phyloP scores from a whole-genome alignment of 441 rosid species.

The Corymbia citriodora region DNA sequence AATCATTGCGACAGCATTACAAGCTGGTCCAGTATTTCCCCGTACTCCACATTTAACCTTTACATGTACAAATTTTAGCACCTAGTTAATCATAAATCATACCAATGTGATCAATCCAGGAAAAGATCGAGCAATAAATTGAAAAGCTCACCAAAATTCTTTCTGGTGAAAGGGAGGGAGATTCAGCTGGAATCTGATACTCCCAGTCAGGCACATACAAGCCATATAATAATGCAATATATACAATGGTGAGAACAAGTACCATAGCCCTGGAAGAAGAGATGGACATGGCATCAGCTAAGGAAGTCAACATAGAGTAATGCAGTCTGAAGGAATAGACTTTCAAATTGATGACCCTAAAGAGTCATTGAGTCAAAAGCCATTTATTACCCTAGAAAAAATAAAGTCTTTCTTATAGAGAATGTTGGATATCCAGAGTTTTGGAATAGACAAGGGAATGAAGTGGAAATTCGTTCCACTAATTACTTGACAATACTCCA shows the following conservation, averaged over 20 bases:
- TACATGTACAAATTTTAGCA: background rate
- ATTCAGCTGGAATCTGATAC: constrained; percentile 41
- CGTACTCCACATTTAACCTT: constrained; percentile 76
- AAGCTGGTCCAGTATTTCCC: constrained; percentile 78
- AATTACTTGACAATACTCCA: background rate
- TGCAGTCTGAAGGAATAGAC: background rate
- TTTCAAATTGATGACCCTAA: background rate
- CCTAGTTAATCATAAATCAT: background rate
- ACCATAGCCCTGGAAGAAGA: constrained; percentile 43
- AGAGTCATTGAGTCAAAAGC: background rate
- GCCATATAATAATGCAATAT: constrained; percentile 55
- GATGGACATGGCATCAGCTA: background rate
- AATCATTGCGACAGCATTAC: constrained; percentile 37
- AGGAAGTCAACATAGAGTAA: background rate
- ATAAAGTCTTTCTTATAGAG: background rate
- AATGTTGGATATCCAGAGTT: background rate
- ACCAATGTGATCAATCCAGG: background rate
- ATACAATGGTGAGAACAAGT: constrained; percentile 32
- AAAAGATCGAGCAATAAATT: background rate
- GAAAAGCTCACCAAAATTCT: constrained; percentile 35
- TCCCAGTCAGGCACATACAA: constrained; percentile 76
- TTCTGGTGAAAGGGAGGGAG: constrained; percentile 33
- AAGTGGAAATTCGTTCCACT: background rate
- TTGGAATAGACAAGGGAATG: background rate
- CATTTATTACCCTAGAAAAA: background rate